A percentile compares a stretch with the other conserved stretches of the same genome.
Conservation (phyloP, 805 yeast species). For the Pichia cabralensis region DNA sequence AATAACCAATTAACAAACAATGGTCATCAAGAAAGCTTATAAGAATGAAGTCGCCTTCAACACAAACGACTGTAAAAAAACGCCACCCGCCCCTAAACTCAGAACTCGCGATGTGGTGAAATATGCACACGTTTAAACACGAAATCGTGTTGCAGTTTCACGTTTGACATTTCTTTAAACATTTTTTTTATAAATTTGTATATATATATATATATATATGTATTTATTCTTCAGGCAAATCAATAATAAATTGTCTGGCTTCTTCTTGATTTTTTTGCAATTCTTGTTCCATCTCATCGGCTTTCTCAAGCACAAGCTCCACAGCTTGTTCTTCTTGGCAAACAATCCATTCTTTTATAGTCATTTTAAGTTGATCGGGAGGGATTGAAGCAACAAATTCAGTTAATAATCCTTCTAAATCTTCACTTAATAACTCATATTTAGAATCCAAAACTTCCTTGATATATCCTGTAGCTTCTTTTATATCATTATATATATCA, state of each 20-base stretch:
- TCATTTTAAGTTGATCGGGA: constrained; percentile 54
- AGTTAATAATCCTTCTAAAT: constrained; percentile 55
- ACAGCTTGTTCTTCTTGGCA: constrained; percentile 47
- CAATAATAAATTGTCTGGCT: constrained; percentile 36
- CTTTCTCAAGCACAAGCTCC: constrained; percentile 34
- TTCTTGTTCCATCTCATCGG: constrained; percentile 36
- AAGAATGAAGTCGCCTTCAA: too few relatives aligned
- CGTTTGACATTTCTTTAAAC: too few relatives aligned
- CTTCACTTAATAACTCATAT: constrained; percentile 40
- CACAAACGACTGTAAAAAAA: too few relatives aligned
- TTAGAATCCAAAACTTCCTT: constrained; percentile 23
- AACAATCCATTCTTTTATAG: constrained; percentile 60
- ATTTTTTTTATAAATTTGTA: too few relatives aligned
- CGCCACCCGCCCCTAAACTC: too few relatives aligned
- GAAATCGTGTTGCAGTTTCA: too few relatives aligned
- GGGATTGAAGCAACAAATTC: constrained; percentile 62
- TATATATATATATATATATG: too few relatives aligned
- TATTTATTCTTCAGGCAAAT: constrained; percentile 25
- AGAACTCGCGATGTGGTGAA: too few relatives aligned
- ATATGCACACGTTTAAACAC: too few relatives aligned
- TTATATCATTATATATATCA: constrained; percentile 21
- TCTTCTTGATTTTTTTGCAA: constrained; percentile 39
- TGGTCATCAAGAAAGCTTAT: too few relatives aligned
- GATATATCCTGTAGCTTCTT: constrained; percentile 23
- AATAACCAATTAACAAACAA: too few relatives aligned